Conservation (phyloP, 805 yeast species). For the Metschnikowia rubicola region DNA sequence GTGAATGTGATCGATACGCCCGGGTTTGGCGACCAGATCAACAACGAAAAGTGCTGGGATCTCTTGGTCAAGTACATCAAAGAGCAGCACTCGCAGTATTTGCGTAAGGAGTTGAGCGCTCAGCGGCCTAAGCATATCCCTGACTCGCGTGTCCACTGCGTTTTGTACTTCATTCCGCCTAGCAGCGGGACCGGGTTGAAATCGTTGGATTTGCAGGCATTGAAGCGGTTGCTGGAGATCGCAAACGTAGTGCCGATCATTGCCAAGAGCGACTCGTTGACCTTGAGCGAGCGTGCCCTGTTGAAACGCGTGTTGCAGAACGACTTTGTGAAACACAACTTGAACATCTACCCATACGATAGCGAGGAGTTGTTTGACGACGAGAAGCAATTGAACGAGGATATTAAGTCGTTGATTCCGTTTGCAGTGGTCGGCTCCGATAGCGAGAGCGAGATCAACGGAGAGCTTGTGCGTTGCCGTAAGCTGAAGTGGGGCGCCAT, state of each 20-base stretch:
- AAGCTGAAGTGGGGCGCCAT: conserved; percentile 92
- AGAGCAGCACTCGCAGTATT: conserved; percentile 88
- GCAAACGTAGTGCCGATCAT: conserved; percentile 94
- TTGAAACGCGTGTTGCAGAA: conserved; percentile 75
- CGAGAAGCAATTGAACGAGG: conserved; percentile 68
- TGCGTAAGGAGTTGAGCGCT: conserved; percentile 92
- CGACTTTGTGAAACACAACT: conserved; percentile 69
- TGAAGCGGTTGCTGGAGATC: conserved; percentile 81
- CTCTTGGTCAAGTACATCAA: conserved; percentile 91
- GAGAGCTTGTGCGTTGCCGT: conserved; percentile 83
- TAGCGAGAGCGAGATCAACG: conserved; percentile 67
- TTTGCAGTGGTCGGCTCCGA: conserved; percentile 95
- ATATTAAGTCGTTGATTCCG: conserved; percentile 74
- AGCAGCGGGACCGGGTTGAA: conserved; percentile 87
- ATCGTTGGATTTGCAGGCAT: conserved; percentile 75
- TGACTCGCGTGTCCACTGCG: conserved; percentile 92
- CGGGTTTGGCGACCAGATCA: conserved; percentile 95
- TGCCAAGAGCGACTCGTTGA: conserved; percentile 89
- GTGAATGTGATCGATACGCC: conserved; percentile 94
- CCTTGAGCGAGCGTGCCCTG: conserved; percentile 75
- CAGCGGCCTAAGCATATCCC: conserved; percentile 78
- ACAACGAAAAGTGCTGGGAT: conserved; percentile 95
- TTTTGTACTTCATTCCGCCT: conserved; percentile 76
- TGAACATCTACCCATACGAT: conserved; percentile 84
- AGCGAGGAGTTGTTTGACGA: conserved; percentile 64